Percentiles rank a stretch among this genome's conserved stretches.
These are phyloP conservation scores for Puccinia coronata DNA, from an alignment of 1,284 basidiomycete species.

Conservation along the genomic window DNA sequence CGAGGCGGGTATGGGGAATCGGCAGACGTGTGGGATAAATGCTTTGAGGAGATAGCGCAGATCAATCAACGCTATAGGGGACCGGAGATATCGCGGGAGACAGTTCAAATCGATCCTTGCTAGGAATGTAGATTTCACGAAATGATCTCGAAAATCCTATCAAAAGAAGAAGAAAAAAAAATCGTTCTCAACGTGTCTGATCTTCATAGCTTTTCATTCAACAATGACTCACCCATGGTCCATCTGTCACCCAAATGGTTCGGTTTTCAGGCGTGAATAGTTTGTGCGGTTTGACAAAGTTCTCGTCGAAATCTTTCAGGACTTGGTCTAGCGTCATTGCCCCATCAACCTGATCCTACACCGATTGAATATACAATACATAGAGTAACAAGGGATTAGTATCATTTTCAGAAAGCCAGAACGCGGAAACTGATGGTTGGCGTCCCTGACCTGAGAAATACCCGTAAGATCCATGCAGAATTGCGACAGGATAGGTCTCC, in stretches of 20 bases:
- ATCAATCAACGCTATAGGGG: constrained; percentile 50
- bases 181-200: no score
- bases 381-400: constrained; percentile 44
- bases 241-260: constrained; percentile 63
- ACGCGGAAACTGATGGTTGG: background rate
- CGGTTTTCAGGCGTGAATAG: constrained; percentile 58
- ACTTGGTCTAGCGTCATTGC: constrained; percentile 76
- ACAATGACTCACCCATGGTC: constrained; percentile 59
- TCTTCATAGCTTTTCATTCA: no score
- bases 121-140: constrained; percentile 27
- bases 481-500: constrained; percentile 74
- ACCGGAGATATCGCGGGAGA: constrained; percentile 58
- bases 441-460: constrained; percentile 84
- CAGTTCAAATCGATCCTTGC: constrained; percentile 60
- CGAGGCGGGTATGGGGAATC: constrained; percentile 7
- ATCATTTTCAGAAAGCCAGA: background rate
- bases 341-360: constrained; percentile 74
- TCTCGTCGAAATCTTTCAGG: constrained; percentile 65
- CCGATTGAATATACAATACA: constrained; percentile 18
- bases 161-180: no score
- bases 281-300: constrained; percentile 66
- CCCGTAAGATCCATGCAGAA: constrained; percentile 88
- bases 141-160: constrained; percentile 56
- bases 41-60: constrained; percentile 33
- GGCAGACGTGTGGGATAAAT: constrained; percentile 35